Evolutionary conservation across 345 rosid genomes (phyloP), one percentile per base, ranked within the genome.

Genomic region (Theobroma cacao): DNA sequence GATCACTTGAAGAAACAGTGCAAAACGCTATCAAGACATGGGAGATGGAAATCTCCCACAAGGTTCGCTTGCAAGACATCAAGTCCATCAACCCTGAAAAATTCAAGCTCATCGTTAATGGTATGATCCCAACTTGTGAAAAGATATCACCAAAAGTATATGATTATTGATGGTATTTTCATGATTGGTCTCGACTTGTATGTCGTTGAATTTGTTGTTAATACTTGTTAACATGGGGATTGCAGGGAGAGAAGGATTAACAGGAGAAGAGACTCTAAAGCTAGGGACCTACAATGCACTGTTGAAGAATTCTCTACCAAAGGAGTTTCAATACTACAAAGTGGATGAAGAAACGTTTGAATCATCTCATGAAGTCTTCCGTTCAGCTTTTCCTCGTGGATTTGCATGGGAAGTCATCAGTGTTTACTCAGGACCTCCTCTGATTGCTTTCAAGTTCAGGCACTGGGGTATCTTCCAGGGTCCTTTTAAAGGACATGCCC

Each of bases 401-500:
- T 93, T 95, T 84, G 95, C 97, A 0, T 91, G 91, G 92, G 98
- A 92, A 83, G 84, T 91, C 72, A 53, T 89, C 17, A 48, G 34
- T 7, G 98, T 93, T 14, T 90, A 90, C 71, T 90, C 95, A 0
- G 94, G 97, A 10, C 98, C 95, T 2, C 98, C 98, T 1, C 72
- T 82, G 22, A 91, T 93, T 67, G 75, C 94, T 66, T 93, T 81
- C 86, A 93, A 93, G 86, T 95, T 90, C 78, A 87, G 97, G 89
- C 98, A 91, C 33, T 93, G 98, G 97, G 98, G 97, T 28, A 85
- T 85, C 86, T 95, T 90, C 79, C 94, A 91, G 80, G 98, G 95
- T 10, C 88, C 88, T 73, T 95, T 80, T 74, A 89, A 88, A 77
- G 90, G 88, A 5, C 95, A 93, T 77, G 91, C 90, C 76, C 92